Percentiles rank a stretch among this genome's conserved stretches.
These are phyloP conservation scores for Leccinum subgranulosum DNA, from an alignment of 768 basidiomycete genomes.

Conservation along the genomic window DNA sequence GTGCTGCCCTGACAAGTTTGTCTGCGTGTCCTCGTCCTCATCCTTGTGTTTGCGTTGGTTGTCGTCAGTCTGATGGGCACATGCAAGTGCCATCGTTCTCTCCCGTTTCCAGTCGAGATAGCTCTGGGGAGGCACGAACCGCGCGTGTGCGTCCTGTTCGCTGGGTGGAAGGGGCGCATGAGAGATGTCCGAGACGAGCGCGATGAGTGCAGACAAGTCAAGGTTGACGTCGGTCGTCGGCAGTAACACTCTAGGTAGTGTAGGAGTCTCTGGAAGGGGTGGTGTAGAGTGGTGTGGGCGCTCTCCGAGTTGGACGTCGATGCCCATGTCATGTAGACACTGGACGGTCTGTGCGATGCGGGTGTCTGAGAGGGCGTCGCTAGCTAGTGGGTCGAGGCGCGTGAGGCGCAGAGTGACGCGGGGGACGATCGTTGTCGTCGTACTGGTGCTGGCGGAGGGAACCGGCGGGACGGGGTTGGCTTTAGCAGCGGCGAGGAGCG, in stretches of 20 bases:
- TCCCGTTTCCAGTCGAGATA: constrained; percentile 61
- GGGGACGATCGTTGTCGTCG: background rate
- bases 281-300: constrained; percentile 24
- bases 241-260: constrained; percentile 13
- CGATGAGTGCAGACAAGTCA: constrained; percentile 82
- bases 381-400: constrained; percentile 49
- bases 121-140: constrained; percentile 59
- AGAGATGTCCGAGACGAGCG: constrained; percentile 78
- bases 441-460: background rate
- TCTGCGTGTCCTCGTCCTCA: constrained; percentile 7
- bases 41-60: background rate
- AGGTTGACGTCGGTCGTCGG: constrained; percentile 70
- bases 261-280: too few relatives aligned
- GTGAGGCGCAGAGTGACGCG: constrained; percentile 63
- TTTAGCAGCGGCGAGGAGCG: constrained; percentile 50
- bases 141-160: constrained; percentile 52
- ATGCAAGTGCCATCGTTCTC: constrained; percentile 8
- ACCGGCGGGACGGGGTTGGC: constrained; percentile 47
- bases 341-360: constrained; percentile 62
- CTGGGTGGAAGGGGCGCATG: constrained; percentile 63
- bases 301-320: constrained; percentile 64
- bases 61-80: background rate
- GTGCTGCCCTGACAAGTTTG: constrained; percentile 47
- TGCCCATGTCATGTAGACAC: constrained; percentile 55
- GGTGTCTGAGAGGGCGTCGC: constrained; percentile 38